phyloP scores from a whole-genome alignment of 2,329 filamentous ascomycete species.

The Colletotrichum neosansevieriae region DNA sequence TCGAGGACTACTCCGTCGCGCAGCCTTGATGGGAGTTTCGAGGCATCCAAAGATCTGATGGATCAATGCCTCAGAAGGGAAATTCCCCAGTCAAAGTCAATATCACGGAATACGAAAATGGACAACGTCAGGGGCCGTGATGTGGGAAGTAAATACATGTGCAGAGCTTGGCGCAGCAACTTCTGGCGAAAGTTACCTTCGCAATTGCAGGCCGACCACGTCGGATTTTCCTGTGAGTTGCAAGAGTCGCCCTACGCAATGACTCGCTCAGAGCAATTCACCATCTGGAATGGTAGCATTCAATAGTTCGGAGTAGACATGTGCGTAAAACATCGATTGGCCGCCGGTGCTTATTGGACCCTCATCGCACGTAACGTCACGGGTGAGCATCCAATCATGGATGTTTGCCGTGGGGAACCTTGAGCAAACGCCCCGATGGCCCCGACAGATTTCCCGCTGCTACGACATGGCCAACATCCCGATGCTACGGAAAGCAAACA shows the following conservation, averaged over 20 bases:
- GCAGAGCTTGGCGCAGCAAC: neutral
- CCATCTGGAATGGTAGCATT: constrained; percentile 7
- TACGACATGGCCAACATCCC: neutral
- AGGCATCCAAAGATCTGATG: constrained; percentile 5
- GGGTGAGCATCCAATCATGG: too few species aligned
- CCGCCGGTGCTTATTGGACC: too few species aligned
- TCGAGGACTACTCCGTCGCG: neutral
- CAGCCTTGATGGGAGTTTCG: neutral
- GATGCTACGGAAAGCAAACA: constrained; percentile 14
- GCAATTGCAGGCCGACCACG: neutral
- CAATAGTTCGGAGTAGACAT: too few species aligned
- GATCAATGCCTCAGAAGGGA: neutral
- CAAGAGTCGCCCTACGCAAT: too few species aligned
- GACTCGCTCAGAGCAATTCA: constrained; percentile 5
- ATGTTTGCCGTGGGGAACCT: too few species aligned
- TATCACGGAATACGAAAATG: neutral
- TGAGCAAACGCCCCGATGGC: too few species aligned
- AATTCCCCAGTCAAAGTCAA: neutral
- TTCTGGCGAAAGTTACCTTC: neutral
- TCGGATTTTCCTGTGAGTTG: too few species aligned
- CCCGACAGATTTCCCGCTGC: neutral
- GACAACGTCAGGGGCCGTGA: neutral
- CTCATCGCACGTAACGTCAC: too few species aligned
- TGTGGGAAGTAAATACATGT: constrained; percentile 12
- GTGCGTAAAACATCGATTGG: too few species aligned